Base-by-base conservation (phyloP, 805 yeast species). In the Candida pini region DNA sequence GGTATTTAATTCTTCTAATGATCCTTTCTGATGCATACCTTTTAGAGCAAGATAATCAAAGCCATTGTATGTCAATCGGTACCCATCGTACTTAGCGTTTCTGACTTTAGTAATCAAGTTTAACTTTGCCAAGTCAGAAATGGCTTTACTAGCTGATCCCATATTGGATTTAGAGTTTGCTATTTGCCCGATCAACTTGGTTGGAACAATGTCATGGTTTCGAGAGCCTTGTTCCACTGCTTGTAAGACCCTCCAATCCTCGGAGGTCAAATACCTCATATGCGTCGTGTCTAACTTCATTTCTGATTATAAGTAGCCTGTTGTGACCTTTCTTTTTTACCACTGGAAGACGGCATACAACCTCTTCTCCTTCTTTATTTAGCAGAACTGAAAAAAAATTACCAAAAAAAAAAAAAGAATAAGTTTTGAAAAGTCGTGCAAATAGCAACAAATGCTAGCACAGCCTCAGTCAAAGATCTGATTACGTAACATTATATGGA, bases 31-130 rank as follows among this genome's bases (percentile, higher is more conserved):
- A 43, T 83, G 66, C 78, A 92, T 76, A 7, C 95, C 72, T 58
- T 81, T 87, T 44, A 92, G 68, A 0, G 97, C 97, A 45, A 92
- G 68, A 55, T 85, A 92, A 60, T 92, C 99, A 59, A 79, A 85
- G 4, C 99, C 99, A 31, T 75, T 76, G 57, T 82, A 89, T 0
- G 96, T 82, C 44, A 92, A 62, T 46, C 90, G 71, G 63, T 85
- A 92, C 9, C 99, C 99, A 56, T 92, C 98, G 59, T 92, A 90
- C 50, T 80, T 86, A 22, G 96, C 94, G 58, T 92, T 92, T 62
- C 96, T 73, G 39, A 87, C 68, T 43, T 80, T 71, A 2, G 90
- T 70, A 17, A 92, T 72, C 33, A 92, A 64, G 49, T 79, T 87
- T 42, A 87, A 63, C 59, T 90, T 90, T 18, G 97, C 97, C 41